Evolutionary conservation across 345 rosid species (phyloP).

Genomic region (Pseudoturritis turrita): DNA sequence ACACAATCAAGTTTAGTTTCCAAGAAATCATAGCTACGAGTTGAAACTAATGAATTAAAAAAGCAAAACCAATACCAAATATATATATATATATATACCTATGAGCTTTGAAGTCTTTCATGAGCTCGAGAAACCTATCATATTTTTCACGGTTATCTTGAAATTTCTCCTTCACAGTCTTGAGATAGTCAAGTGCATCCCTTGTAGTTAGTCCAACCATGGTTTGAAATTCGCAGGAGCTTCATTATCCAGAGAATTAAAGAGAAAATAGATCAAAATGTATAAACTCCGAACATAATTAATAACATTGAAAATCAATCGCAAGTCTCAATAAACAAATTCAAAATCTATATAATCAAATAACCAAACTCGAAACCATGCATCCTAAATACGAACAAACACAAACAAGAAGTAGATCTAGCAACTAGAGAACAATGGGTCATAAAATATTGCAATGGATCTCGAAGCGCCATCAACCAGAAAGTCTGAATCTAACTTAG

Average conservation of each 20-base stretch:
- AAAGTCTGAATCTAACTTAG: neutral
- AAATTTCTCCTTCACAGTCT: conserved; percentile 57
- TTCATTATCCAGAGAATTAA: conserved; percentile 36
- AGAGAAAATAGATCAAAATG: neutral
- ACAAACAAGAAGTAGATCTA: neutral
- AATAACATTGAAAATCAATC: neutral
- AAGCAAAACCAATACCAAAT: neutral
- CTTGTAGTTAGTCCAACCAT: conserved; percentile 42
- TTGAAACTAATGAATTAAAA: neutral
- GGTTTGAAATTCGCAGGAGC: conserved; percentile 54
- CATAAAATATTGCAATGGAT: neutral
- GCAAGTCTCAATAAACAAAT: neutral
- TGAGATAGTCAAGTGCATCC: conserved; percentile 71
- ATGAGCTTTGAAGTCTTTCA: conserved; percentile 80
- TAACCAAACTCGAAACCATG: neutral
- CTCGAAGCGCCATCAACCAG: neutral
- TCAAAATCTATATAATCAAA: neutral
- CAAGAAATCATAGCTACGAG: neutral
- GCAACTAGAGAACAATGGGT: neutral
- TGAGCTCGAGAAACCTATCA: conserved; percentile 65
- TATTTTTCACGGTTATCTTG: conserved; percentile 65
- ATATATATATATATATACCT: conserved; percentile 35
- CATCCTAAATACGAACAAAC: neutral
- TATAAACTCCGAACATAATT: neutral
- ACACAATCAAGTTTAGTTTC: neutral